A percentile compares a stretch with the other conserved stretches of the same genome.
phyloP scores from a whole-genome alignment of 2,329 filamentous ascomycete species.

The Neophaeococcomyces mojaviensis region DNA sequence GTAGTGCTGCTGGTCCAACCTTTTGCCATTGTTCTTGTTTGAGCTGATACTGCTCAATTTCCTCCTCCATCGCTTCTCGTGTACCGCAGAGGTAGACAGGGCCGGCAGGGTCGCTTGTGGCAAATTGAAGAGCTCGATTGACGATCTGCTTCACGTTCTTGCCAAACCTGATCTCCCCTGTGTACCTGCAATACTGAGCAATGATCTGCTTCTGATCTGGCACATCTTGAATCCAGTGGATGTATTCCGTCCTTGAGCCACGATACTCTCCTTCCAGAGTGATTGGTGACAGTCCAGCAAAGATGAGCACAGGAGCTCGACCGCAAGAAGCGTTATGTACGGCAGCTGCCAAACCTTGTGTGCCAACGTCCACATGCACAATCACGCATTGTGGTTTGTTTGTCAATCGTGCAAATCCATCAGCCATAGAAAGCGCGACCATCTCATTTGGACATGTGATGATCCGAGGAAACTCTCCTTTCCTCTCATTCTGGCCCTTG shows the following conservation, averaged over 20 bases:
- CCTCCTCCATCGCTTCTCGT: conserved; percentile 77
- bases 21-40: conserved; percentile 64
- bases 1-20: conserved; percentile 59
- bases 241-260: conserved; percentile 73
- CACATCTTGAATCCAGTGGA: conserved; percentile 80
- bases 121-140: conserved; percentile 75
- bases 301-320: conserved; percentile 66
- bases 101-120: conserved; percentile 66
- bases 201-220: conserved; percentile 76
- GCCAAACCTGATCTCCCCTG: conserved; percentile 74
- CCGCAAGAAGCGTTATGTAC: conserved; percentile 73
- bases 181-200: conserved; percentile 76
- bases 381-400: conserved; percentile 69
- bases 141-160: conserved; percentile 85
- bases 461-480: conserved; percentile 59
- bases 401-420: conserved; percentile 68
- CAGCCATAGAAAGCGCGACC: conserved; percentile 78
- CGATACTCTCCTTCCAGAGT: conserved; percentile 71
- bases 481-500: conserved; percentile 62
- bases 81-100: conserved; percentile 74
- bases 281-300: conserved; percentile 69
- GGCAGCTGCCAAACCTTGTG: conserved; percentile 67
- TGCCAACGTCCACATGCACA: conserved; percentile 75
- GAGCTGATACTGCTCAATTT: conserved; percentile 64
- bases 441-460: conserved; percentile 81